Base-by-base conservation (phyloP, 2,329 filamentous ascomycete genomes). In the Fonsecaea pedrosoi region DNA sequence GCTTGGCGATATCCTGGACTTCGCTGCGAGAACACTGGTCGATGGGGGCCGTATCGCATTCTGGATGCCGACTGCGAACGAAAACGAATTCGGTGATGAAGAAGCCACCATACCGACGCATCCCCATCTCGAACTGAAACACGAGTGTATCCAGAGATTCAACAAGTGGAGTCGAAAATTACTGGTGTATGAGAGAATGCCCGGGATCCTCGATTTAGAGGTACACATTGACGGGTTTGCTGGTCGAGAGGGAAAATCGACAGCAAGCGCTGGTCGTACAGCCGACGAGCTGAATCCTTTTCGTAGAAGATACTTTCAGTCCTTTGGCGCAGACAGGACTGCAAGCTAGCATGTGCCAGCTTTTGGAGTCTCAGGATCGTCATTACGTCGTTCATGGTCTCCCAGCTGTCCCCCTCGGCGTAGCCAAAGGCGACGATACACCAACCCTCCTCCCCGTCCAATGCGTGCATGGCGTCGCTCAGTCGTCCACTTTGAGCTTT, bases 11-110 rank as follows among this genome's bases (percentile, higher is more conserved):
- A 92, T 99, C 60, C 85, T 98, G 5, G 85, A 89, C 21, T 98
- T 99, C 75, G 89, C 92, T 4, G 86, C 89, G 0, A 82, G 86
- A 12, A 92, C 89, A 1, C 83, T 99, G 0, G 91, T 97, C 7
- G 89, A 92, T 60, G 80, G 87, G 69, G 95, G 92, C 0, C 85
- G 95, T 34, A 78, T 99, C 9, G 92, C 91, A 7, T 96, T 99
- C 82, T 99, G 95, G 95, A 96, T 98, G 92, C 95, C 95, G 0
- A 96, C 93, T 0, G 90, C 92, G 34, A 93, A 92, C 75, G 89
- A 91, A 68, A 89, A 91, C 67, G 86, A 92, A 72, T 86, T 92
- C 56, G 86, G 90, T 65, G 91, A 94, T 75, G 87, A 97, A 25
- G 83, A 87, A 0, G 54, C 50, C 42, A 70, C 61, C 18, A 71